A percentile compares a stretch with the other conserved stretches of the same genome.
Evolutionary conservation across 75 land plant species (phyloP).

Genomic region (Pinus tabuliformis): DNA sequence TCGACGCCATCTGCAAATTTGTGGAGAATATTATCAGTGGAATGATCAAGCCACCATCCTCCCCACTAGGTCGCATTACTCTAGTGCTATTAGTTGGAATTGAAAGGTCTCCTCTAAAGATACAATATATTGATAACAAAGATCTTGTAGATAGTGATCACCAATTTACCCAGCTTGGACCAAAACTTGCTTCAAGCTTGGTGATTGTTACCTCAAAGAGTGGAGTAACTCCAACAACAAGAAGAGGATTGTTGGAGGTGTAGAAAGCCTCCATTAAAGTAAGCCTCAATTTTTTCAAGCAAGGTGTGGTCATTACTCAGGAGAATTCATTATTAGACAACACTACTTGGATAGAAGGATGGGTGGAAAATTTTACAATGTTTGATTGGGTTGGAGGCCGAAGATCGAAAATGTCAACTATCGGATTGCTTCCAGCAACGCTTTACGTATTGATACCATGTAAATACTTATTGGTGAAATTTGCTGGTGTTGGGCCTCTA

Average conservation of each 20-base stretch:
- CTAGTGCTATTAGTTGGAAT: conserved; percentile 85
- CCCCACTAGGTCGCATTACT: conserved; percentile 76
- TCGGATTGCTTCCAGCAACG: conserved; percentile 92
- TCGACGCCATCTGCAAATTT: conserved; percentile 53
- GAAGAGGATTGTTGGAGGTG: conserved; percentile 95
- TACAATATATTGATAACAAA: conserved; percentile 95
- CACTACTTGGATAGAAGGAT: conserved; percentile 88
- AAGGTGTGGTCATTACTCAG: conserved; percentile 97
- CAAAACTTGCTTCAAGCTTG: conserved; percentile 76
- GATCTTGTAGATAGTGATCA: conserved; percentile 98
- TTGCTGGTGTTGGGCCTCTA: conserved; percentile 95
- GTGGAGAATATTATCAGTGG: conserved; percentile 76
- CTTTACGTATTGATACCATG: conserved; percentile 85
- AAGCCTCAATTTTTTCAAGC: conserved; percentile 86
- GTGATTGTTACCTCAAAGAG: conserved; percentile 96
- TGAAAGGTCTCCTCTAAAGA: conserved; percentile 96
- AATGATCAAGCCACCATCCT: conserved; percentile 86
- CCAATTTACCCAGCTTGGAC: conserved; percentile 95
- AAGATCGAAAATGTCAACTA: conserved; percentile 95
- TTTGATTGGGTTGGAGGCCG: conserved; percentile 99
- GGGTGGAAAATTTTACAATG: conserved; percentile 97
- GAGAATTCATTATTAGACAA: conserved; percentile 89
- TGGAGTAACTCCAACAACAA: conserved; percentile 96
- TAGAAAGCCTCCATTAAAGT: conserved; percentile 91
- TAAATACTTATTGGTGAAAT: conserved; percentile 91